Percentiles rank a stretch among this genome's conserved stretches.
Evolutionary conservation across 306 rosid genomes (phyloP).

Genomic region (Cicer judaicum): DNA sequence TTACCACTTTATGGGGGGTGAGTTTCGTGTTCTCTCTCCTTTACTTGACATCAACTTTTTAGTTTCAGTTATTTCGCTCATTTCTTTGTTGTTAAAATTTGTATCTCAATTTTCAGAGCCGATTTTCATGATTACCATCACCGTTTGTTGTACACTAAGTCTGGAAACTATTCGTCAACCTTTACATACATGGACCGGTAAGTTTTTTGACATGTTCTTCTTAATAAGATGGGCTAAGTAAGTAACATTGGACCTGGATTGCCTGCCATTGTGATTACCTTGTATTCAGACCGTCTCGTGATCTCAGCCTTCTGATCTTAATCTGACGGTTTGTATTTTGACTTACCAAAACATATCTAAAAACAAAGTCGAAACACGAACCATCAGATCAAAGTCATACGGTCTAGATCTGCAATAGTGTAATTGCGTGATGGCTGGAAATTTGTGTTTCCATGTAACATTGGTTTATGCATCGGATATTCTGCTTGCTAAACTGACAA

Average conservation of each 20-base stretch:
- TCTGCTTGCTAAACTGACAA: constrained; percentile 12
- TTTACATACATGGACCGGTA: constrained; percentile 92
- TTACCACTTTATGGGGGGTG: constrained; percentile 94
- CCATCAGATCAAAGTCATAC: background rate
- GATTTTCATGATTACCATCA: constrained; percentile 98
- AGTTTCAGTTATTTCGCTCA: constrained; percentile 3
- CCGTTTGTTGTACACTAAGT: constrained; percentile 85
- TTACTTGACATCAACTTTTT: constrained; percentile 7
- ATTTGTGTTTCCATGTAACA: background rate
- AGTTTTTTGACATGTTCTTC: background rate
- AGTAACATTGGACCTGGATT: background rate
- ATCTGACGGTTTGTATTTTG: background rate
- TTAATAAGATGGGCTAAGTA: background rate
- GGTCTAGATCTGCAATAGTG: background rate
- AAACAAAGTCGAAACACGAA: background rate
- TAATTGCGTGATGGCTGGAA: background rate
- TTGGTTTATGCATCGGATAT: constrained; percentile 7
- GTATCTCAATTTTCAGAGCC: constrained; percentile 58
- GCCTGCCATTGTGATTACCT: background rate
- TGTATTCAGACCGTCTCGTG: background rate
- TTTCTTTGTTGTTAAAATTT: constrained; percentile 42
- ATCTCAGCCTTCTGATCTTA: constrained; percentile 8
- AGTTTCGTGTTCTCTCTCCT: constrained; percentile 45
- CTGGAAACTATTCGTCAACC: constrained; percentile 96
- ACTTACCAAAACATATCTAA: constrained; percentile 1